Evolutionary conservation across 352 stramenopile species (phyloP), one percentile per base, ranked within the genome.

Genomic region (Globisporangium acanthophoron): DNA sequence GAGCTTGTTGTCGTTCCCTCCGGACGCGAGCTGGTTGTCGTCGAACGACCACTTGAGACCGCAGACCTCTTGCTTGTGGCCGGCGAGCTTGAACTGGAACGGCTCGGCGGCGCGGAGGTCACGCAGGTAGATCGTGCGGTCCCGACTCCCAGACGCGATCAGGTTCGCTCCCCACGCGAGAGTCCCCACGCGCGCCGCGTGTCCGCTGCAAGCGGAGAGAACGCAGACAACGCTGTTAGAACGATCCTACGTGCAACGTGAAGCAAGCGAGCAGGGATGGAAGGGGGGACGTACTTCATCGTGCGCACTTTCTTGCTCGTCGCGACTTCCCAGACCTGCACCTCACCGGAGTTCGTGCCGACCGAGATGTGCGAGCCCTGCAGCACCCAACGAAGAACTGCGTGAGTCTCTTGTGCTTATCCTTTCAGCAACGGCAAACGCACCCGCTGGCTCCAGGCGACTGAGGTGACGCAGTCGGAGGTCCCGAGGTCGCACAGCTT

Each of bases 1-100:
- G 21, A 99, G 74, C 70, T 98, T 98, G 80, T 99, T 99, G 79
- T 99, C 97, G 70, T 99, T 99, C 21, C 96, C 96, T 51, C 97
- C 97, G 0, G 89, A 97, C 1, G 90, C 89, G 18, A 97, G 74
- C 56, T 96, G 79, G n/a, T 80, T 62, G 55, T 90, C 84, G 60
- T 98, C 95, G 58, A 96, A 98, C 3, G 89, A 98, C 95, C 96
- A 99, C 54, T 97, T 97, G 20, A 99, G 71, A 11, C 97, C 97
- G 65, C 97, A 99, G 8, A 99, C 93, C 73, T 94, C 74, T 61
- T 93, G 83, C 50, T 87, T 88, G 69, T 93, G 83, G 5, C 80
- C 79, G 27, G 71, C 69, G 20, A 93, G 66, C 49, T 80, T 80
- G 56, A 70, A 70, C 48, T 80, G 71, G 41, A 77, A 87, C 31